Evolutionary conservation across 2,329 filamentous ascomycete genomes (phyloP).

Genomic region (Phoma sp.): DNA sequence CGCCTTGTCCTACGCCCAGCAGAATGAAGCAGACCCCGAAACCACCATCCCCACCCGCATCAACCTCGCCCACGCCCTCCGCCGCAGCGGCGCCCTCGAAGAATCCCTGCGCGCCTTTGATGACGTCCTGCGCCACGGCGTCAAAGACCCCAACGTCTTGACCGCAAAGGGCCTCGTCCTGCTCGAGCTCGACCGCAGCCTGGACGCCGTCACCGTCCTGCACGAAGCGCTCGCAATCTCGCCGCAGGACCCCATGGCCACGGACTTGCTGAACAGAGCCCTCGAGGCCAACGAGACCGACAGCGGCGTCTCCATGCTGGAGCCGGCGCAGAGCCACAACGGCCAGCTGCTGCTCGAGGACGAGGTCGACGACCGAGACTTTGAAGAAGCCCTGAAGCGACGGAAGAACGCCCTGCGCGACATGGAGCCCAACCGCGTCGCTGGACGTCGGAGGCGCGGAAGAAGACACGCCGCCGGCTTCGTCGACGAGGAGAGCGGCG

Average conservation of each 20-base stretch:
- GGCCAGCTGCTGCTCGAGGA: conserved; percentile 5
- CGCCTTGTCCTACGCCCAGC: conserved; percentile 77
- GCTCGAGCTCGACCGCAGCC: conserved; percentile 75
- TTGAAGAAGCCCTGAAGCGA: conserved; percentile 62
- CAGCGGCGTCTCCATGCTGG: conserved; percentile 5
- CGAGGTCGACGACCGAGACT: conserved; percentile 37
- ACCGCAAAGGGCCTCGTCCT: conserved; percentile 83
- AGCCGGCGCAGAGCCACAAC: conserved; percentile 1
- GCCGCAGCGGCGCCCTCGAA: conserved; percentile 71
- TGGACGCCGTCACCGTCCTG: conserved; percentile 79
- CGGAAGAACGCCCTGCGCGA: conserved; percentile 60
- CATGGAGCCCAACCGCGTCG: conserved; percentile 57
- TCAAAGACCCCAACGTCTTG: conserved; percentile 80
- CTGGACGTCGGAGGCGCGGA: conserved; percentile 59
- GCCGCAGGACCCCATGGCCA: conserved; percentile 81
- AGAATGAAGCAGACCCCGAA: conserved; percentile 80
- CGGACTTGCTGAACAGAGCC: conserved; percentile 76
- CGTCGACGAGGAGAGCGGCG: conserved; percentile 49
- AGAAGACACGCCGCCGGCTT: conserved; percentile 54
- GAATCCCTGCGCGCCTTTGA: conserved; percentile 83
- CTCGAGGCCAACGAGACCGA: conserved; percentile 53
- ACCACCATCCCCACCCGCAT: conserved; percentile 85
- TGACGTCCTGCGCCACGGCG: conserved; percentile 81
- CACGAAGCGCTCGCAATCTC: conserved; percentile 84
- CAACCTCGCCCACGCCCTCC: conserved; percentile 87